phyloP scores from a whole-genome alignment of 2,329 filamentous ascomycete species.

The Sarocladium brachiariae region DNA sequence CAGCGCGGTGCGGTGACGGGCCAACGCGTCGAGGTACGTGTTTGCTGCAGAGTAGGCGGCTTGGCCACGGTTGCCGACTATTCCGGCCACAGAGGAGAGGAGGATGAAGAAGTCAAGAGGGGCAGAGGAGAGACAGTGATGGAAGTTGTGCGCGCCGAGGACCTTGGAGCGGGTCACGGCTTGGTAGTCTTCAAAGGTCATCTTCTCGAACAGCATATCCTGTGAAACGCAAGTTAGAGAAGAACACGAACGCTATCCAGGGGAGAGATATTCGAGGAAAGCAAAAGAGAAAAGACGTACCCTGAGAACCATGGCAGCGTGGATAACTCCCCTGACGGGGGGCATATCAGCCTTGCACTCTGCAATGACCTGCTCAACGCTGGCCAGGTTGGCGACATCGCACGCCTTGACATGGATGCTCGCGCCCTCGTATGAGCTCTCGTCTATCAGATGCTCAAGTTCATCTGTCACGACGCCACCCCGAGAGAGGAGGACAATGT shows the following conservation, averaged over 20 bases:
- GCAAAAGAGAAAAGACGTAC: conserved; percentile 5
- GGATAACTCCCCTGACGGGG: conserved; percentile 35
- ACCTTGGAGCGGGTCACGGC: conserved; percentile 25
- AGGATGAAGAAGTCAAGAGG: conserved; percentile 34
- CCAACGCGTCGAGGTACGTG: conserved; percentile 24
- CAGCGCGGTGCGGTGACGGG: conserved; percentile 4
- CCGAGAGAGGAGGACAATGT: conserved; percentile 13
- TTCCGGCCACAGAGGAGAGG: conserved; percentile 27
- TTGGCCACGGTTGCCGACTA: conserved; percentile 28
- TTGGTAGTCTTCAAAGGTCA: conserved; percentile 23
- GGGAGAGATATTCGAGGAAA: background rate
- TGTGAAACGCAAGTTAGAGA: conserved; percentile 19
- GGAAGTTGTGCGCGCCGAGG: conserved; percentile 22
- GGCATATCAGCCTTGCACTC: conserved; percentile 12
- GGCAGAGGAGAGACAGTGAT: conserved; percentile 13
- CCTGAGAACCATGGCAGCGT: conserved; percentile 34
- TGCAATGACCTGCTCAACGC: conserved; percentile 11
- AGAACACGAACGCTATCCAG: conserved; percentile 23
- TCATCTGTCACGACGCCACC: background rate
- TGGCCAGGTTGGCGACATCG: conserved; percentile 19
- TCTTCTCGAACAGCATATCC: conserved; percentile 25
- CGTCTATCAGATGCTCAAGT: background rate
- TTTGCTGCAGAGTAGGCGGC: conserved; percentile 32
- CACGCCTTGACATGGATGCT: conserved; percentile 1
- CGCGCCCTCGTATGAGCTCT: background rate